Percentiles rank a stretch among this genome's conserved stretches.
Evolutionary conservation across 805 yeast species (phyloP).

Genomic region (Kodamaea hsintzibuensis): DNA sequence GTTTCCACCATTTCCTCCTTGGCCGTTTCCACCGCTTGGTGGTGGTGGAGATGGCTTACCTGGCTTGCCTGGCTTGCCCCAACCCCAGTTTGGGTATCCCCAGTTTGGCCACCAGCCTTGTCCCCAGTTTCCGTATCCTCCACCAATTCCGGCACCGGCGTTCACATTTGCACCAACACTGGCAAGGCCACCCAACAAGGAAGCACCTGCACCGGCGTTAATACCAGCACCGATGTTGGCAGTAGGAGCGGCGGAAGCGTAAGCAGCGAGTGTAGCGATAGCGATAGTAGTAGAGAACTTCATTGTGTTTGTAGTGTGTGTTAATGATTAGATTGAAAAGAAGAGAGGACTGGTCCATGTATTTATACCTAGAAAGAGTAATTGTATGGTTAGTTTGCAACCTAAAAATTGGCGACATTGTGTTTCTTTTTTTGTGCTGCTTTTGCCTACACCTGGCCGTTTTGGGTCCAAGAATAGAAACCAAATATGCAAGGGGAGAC

Average conservation of each 20-base stretch:
- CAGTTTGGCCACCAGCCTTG: background rate
- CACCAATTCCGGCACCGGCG: background rate
- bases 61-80: background rate
- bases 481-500: background rate
- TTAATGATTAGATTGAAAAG: background rate
- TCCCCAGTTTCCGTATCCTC: background rate
- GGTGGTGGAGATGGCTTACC: too few species aligned
- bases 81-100: background rate
- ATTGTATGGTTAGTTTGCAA: background rate
- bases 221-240: background rate
- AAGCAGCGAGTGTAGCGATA: background rate
- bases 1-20: background rate
- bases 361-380: background rate
- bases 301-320: background rate
- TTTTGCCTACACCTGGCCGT: background rate
- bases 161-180: background rate
- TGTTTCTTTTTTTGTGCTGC: background rate
- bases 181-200: background rate
- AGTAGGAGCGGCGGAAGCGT: background rate
- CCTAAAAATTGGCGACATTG: background rate
- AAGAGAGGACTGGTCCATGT: background rate
- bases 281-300: constrained; percentile 1
- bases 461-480: background rate
- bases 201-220: background rate
- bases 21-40: background rate